Conservation (phyloP, 805 yeast genomes). For the Wickerhamomyces pijperi region DNA sequence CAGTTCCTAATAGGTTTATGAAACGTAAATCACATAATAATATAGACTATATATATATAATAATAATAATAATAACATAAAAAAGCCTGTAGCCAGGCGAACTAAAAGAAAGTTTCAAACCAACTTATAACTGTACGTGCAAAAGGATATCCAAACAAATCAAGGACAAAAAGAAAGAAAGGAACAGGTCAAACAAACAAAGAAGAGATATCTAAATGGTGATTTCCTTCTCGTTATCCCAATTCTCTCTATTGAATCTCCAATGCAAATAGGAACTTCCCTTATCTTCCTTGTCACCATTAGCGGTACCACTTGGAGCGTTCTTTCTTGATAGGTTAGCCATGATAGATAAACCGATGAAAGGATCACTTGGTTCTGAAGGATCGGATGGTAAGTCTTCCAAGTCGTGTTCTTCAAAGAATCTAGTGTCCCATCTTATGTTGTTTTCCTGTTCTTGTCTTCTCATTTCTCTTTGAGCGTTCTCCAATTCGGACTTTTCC, state of each 20-base stretch:
- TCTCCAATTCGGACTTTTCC: constrained; percentile 73
- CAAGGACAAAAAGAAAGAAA: no score
- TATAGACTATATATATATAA: no score
- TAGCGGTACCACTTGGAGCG: constrained; percentile 55
- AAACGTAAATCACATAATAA: no score
- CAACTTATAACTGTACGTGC: no score
- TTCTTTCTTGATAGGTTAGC: constrained; percentile 51
- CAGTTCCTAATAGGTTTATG: no score
- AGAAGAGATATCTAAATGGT: no score
- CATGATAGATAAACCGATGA: constrained; percentile 29
- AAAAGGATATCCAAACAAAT: no score
- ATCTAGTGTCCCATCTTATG: constrained; percentile 63
- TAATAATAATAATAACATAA: no score
- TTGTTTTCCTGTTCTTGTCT: constrained; percentile 59
- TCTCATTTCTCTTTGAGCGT: constrained; percentile 74
- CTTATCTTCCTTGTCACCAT: constrained; percentile 43
- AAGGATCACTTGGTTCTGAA: constrained; percentile 25
- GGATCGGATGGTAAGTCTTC: constrained; percentile 15
- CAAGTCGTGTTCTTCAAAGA: constrained; percentile 54
- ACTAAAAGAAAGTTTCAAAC: no score
- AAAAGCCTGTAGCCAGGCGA: no score
- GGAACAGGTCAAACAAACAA: no score
- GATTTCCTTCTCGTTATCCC: constrained; percentile 53
- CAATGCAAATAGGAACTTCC: constrained; percentile 45
- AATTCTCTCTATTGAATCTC: constrained; percentile 49